Evolutionary conservation across 805 yeast genomes (phyloP), one percentile per base, ranked within the genome.

Genomic region (Spathaspora hagerdaliae): DNA sequence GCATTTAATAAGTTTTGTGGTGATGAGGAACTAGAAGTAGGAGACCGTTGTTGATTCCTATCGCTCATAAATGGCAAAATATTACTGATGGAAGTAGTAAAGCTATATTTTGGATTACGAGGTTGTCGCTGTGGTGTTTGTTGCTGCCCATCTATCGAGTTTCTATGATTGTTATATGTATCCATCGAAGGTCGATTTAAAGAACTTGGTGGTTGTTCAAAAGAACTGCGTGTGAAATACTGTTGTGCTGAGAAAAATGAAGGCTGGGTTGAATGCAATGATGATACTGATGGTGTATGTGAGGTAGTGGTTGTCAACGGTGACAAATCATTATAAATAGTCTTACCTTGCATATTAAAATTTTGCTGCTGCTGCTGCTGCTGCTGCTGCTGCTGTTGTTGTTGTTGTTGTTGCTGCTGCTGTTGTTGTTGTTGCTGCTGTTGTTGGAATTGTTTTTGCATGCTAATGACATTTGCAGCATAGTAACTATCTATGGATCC

Each of bases 281-380:
- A 69, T 27, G 63, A 59, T 2, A 68, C 58, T 10, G 74, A 69
- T 0, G 73, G 75, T 0, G 75, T 67, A 38, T 67, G 59, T 3
- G 74, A 69, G 0, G 75, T 70, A 9, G 74, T 67, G 5, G 77
- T 71, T 7, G 77, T 69, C 44, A 70, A 51, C 5, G 77, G 77
- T 29, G 71, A 65, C 38, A 71, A 52, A 13, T 71, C 77, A 39
- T 39, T 43, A 31, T 29, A 39, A 14, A 35, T n/a, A 9, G 27
- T 5, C 32, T 38, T 38, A 27, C 15, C 31, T 37, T 43, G 36
- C n/a, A 37, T 27, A 10, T 31, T 12, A 12, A 33, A 19, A 27
- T 27, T 13, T 10, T 38, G 19, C 33, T 27, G 35, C 15, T 36
- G 39, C 13, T 42, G 45, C 5, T 19, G 24, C 24, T 19, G 38